Conservation (phyloP, 148 eudicot genomes). For the Pouteria glomerata region DNA sequence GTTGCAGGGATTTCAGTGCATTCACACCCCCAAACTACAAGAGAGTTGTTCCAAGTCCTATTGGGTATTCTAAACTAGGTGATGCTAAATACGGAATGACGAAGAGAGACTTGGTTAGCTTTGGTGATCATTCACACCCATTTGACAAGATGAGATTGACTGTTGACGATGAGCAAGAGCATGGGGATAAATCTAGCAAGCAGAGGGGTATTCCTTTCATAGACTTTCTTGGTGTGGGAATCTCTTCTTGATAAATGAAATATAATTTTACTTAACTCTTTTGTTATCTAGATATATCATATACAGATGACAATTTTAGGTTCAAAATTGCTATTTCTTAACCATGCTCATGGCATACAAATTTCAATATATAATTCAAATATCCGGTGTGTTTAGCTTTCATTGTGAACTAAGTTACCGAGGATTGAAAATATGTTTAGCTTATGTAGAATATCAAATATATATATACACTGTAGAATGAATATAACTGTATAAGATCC, state of each 20-base stretch:
- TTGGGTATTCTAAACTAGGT: conserved; percentile 3
- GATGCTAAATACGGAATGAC: conserved; percentile 5
- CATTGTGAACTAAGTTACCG: background rate
- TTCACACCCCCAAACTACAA: conserved; percentile 15
- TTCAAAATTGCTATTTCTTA: background rate
- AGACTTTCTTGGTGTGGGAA: conserved; percentile 90
- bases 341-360: background rate
- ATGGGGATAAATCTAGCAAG: conserved; percentile 24
- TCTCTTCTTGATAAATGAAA: conserved; percentile 54
- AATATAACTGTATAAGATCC: background rate
- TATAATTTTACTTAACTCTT: too few relatives aligned
- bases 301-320: conserved; percentile 1
- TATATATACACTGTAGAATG: background rate
- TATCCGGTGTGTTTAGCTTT: background rate
- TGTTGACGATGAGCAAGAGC: conserved; percentile 7
- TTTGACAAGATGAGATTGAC: background rate
- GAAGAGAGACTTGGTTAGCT: too few relatives aligned
- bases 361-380: background rate
- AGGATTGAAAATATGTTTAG: background rate
- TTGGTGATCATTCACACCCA: background rate
- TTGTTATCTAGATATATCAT: background rate
- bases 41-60: conserved; percentile 12
- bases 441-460: background rate
- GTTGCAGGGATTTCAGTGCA: conserved; percentile 4
- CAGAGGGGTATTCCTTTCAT: conserved; percentile 55